Evolutionary conservation across 345 rosid species (phyloP), one percentile per base, ranked within the genome.

Genomic region (Turnera subulata): DNA sequence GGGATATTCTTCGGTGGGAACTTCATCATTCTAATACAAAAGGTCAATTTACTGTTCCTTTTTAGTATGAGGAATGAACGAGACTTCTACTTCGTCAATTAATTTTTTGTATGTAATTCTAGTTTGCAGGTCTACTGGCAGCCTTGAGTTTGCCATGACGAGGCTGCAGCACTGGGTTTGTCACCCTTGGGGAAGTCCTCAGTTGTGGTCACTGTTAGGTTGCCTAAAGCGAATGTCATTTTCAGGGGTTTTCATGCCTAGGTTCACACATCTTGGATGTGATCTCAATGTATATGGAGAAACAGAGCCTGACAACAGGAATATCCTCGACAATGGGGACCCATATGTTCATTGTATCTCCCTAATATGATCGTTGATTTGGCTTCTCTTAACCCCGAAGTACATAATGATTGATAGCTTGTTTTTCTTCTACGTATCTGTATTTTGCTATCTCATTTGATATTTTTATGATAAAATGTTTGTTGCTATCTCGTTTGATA

Each of bases 1-100:
- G 55, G 98, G 98, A 65, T 89, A 73, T 81, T 82, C 95, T 53
- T 92, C 93, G 0, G 81, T 75, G 40, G 89, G 93, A 56, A 76
- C 95, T 61, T 83, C 87, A 43, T 73, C 92, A 9, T 84, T 86
- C 67, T 89, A 76, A 76, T 61, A 17, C 38, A 71, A 51, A 68
- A 62, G 81, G 88, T 80, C 33, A 29, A 51, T 40, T 23, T 4
- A 19, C 24, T 18, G 17, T 59, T 38, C 14, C 40, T 45, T 48
- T 49, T 59, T 56, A 50, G 24, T 20, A 18, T 53, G n/a, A 33
- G 32, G 18, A 33, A 16, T 55, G n/a, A 22, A 7, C 16, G 46
- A 50, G n/a, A 4, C 16, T 22, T 1, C 24, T 12, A 19, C 44
- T 11, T 59, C 26, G 33, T 55, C n/a, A n/a, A 14, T 6, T 33